Percentiles rank a stretch among this genome's conserved stretches.
phyloP scores from a whole-genome alignment of 2,329 filamentous ascomycete genomes.

The Fusarium fujikuroi region DNA sequence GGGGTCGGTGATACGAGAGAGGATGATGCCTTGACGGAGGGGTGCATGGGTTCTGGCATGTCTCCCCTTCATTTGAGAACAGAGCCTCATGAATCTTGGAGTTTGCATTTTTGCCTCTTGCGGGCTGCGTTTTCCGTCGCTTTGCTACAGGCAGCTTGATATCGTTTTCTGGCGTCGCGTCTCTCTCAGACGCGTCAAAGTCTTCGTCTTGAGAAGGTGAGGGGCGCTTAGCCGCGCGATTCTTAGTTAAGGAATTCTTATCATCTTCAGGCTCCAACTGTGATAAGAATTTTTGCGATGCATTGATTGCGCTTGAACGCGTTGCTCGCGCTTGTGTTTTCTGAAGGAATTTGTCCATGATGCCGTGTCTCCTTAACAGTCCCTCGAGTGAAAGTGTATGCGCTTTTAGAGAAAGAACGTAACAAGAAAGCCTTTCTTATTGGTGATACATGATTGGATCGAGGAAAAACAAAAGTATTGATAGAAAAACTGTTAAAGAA shows the following conservation, averaged over 20 bases:
- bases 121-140: constrained; percentile 35
- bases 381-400: not conserved
- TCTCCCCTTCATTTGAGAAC: constrained; percentile 19
- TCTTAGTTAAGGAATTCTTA: not conserved
- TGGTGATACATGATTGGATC: not conserved
- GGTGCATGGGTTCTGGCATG: constrained; percentile 12
- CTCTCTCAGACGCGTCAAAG: constrained; percentile 38
- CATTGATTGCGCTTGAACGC: constrained; percentile 35
- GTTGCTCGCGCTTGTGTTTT: constrained; percentile 25
- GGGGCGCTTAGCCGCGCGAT: constrained; percentile 25
- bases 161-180: constrained; percentile 34
- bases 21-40: constrained; percentile 48
- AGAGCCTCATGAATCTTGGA: constrained; percentile 28
- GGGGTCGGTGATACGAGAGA: constrained; percentile 60
- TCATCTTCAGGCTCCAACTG: constrained; percentile 32
- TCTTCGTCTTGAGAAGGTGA: constrained; percentile 24
- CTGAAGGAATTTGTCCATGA: constrained; percentile 15
- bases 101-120: constrained; percentile 19
- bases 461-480: too few relatives aligned
- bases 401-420: not conserved
- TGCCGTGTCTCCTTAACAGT: not conserved
- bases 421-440: not conserved
- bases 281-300: constrained; percentile 36
- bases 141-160: constrained; percentile 35
- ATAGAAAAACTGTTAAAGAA: not conserved